Conservation (phyloP, 768 basidiomycete genomes). For the Hemileccinum rubropunctum region DNA sequence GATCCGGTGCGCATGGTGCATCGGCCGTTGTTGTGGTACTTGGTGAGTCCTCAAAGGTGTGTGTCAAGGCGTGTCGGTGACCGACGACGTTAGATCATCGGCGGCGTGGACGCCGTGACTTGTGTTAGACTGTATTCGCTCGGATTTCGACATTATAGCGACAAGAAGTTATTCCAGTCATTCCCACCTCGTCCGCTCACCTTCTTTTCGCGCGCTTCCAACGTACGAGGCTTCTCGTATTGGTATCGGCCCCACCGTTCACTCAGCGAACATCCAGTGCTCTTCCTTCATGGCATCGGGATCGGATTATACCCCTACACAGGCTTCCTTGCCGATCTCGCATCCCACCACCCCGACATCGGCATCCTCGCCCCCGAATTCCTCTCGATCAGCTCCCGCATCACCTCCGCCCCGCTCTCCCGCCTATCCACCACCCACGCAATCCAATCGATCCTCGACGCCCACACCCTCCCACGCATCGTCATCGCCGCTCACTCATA, state of each 20-base stretch:
- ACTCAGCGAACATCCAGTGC: constrained; percentile 44
- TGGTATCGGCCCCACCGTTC: constrained; percentile 53
- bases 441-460: constrained; percentile 43
- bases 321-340: constrained; percentile 47
- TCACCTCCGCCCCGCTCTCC: constrained; percentile 50
- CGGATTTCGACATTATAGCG: constrained; percentile 56
- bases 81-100: constrained; percentile 64
- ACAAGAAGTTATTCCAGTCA: constrained; percentile 32
- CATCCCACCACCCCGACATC: constrained; percentile 43
- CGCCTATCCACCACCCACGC: constrained; percentile 40
- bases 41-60: too few relatives aligned
- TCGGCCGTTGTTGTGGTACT: constrained; percentile 65
- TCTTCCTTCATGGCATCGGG: constrained; percentile 76
- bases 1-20: constrained; percentile 57
- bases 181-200: constrained; percentile 56
- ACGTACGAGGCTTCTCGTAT: constrained; percentile 36
- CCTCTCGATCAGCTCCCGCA: constrained; percentile 58
- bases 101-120: constrained; percentile 45
- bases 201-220: constrained; percentile 42
- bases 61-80: too few relatives aligned
- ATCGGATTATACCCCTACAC: constrained; percentile 62
- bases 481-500: constrained; percentile 59
- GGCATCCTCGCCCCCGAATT: constrained; percentile 61
- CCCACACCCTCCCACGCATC: constrained; percentile 37
- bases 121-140: constrained; percentile 35